Conservation (phyloP, 805 yeast genomes). For the Clavispora fructus region DNA sequence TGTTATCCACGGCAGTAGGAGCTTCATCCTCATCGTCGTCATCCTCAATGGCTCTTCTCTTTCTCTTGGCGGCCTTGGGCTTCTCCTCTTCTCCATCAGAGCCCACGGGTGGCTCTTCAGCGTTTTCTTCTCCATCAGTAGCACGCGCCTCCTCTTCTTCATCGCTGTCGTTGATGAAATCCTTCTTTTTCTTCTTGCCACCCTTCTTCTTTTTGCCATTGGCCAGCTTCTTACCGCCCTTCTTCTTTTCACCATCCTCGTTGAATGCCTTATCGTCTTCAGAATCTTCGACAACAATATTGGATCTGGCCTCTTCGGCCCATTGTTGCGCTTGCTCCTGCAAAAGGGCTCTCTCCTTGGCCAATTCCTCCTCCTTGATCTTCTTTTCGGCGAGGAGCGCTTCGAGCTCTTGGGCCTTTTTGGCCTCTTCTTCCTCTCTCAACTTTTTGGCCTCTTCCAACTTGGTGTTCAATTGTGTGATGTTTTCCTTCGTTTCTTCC, state of each 20-base stretch:
- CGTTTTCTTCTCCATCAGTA: slow-evolving; percentile 14
- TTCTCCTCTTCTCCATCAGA: slow-evolving; percentile 8
- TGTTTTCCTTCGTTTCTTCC: slow-evolving; percentile 68
- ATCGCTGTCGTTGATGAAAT: slow-evolving; percentile 29
- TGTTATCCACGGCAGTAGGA: slow-evolving; percentile 15
- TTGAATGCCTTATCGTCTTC: slow-evolving; percentile 29
- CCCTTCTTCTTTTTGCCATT: slow-evolving; percentile 14
- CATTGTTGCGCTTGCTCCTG: slow-evolving; percentile 50
- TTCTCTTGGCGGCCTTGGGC: slow-evolving; percentile 18
- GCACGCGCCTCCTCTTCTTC: slow-evolving; percentile 23
- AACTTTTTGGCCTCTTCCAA: slow-evolving; percentile 68
- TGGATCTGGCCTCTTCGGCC: slow-evolving; percentile 41
- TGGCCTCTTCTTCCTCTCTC: slow-evolving; percentile 52
- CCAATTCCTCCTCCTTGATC: slow-evolving; percentile 40
- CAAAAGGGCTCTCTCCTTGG: slow-evolving; percentile 41
- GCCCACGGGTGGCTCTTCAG: slow-evolving; percentile 6
- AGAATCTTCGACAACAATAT: slow-evolving; percentile 32
- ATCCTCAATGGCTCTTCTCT: slow-evolving; percentile 30
- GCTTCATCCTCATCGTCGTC: slow-evolving; percentile 24
- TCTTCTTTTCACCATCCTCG: slow-evolving; percentile 20
- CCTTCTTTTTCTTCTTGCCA: slow-evolving; percentile 24
- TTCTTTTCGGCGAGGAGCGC: slow-evolving; percentile 39
- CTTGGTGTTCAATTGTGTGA: slow-evolving; percentile 50
- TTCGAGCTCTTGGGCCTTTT: slow-evolving; percentile 32
- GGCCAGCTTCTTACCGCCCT: slow-evolving; percentile 19